Evolutionary conservation across 441 rosid genomes (phyloP).

Genomic region (Populus hybrid): DNA sequence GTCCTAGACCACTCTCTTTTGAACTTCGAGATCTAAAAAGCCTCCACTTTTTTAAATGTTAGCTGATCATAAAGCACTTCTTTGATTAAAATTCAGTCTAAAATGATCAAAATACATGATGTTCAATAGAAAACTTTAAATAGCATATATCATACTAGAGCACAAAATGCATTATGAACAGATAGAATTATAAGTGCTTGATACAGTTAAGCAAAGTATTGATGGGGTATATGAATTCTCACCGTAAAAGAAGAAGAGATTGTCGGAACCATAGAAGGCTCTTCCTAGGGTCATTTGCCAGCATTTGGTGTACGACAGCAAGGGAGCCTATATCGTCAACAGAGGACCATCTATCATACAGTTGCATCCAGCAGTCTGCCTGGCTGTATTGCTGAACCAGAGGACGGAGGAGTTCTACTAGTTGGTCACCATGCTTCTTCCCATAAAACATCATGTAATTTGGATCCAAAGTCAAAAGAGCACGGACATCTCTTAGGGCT

Average conservation of each 20-base stretch:
- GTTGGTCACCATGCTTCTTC: slow-evolving; percentile 63
- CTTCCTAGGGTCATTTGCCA: slow-evolving; percentile 83
- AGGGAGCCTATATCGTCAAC: slow-evolving; percentile 33
- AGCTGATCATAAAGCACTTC: background rate
- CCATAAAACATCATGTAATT: slow-evolving; percentile 72
- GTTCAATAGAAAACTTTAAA: too few species aligned
- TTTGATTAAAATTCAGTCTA: background rate
- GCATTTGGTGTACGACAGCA: slow-evolving; percentile 91
- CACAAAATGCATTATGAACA: background rate
- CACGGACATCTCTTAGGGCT: slow-evolving; percentile 80
- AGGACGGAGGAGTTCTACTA: slow-evolving; percentile 75
- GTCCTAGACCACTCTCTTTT: background rate
- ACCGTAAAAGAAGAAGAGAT: slow-evolving; percentile 91
- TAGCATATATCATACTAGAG: too few species aligned
- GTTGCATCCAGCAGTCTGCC: slow-evolving; percentile 98
- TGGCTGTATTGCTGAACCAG: slow-evolving; percentile 75
- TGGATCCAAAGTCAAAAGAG: slow-evolving; percentile 83
- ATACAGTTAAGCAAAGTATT: slow-evolving; percentile 2
- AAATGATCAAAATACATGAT: background rate
- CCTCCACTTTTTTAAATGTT: background rate
- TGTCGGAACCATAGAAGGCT: slow-evolving; percentile 90
- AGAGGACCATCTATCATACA: slow-evolving; percentile 91
- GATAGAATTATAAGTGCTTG: background rate
- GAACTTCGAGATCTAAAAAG: background rate
- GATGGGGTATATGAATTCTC: background rate